phyloP scores from a whole-genome alignment of 306 rosid genomes.

The Quercus ilex region DNA sequence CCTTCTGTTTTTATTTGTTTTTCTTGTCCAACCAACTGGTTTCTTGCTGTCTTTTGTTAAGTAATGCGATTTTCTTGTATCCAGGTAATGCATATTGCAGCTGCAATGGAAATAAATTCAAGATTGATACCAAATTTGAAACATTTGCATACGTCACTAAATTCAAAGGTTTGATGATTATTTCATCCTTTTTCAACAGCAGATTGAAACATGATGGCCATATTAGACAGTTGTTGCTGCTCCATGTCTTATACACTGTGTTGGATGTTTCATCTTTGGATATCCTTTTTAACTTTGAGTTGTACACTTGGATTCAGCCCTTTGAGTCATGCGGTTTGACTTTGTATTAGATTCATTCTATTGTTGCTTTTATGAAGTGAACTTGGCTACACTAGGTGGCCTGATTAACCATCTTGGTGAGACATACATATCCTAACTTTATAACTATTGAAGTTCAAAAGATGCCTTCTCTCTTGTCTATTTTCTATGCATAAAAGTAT shows the following conservation, averaged over 20 bases:
- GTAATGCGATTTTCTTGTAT: not conserved
- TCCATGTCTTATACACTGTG: not conserved
- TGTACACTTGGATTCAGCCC: not conserved
- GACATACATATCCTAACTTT: not conserved
- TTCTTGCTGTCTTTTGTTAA: not conserved
- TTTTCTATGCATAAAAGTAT: not conserved
- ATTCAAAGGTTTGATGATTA: constrained; percentile 66
- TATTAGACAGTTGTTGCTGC: not conserved
- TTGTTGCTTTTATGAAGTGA: not conserved
- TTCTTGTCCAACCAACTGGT: constrained; percentile 2
- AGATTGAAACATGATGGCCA: not conserved
- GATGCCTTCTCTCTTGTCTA: not conserved
- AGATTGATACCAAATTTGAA: constrained; percentile 80
- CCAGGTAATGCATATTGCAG: constrained; percentile 99
- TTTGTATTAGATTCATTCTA: not conserved
- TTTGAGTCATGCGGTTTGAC: not conserved
- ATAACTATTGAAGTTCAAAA: not conserved
- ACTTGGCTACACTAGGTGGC: not conserved
- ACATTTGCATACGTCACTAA: constrained; percentile 60
- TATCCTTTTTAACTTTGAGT: not conserved
- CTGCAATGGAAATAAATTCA: constrained; percentile 77
- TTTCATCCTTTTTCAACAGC: not conserved
- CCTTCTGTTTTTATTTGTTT: not conserved
- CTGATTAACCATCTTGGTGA: not conserved
- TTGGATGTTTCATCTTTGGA: not conserved